Conservation (phyloP, 768 basidiomycete genomes). For the Rhizopogon vulgaris region DNA sequence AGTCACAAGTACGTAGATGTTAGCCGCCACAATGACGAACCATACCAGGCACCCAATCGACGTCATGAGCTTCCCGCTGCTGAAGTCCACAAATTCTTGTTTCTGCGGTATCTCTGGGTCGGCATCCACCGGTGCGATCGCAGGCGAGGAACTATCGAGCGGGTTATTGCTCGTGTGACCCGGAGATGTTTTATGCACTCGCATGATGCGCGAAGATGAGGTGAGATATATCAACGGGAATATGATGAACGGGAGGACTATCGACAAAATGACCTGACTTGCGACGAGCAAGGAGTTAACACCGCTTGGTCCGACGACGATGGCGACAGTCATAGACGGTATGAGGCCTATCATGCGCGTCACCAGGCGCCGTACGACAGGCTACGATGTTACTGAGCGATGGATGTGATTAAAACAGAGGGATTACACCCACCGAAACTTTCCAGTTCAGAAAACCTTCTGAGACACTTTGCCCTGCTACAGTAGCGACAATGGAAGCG, state of each 20-base stretch:
- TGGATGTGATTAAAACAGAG: constrained; percentile 17
- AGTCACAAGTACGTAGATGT: constrained; percentile 67
- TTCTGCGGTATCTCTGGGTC: constrained; percentile 12
- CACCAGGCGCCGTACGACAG: constrained; percentile 69
- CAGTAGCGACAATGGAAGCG: constrained; percentile 83
- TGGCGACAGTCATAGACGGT: constrained; percentile 76
- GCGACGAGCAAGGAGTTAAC: constrained; percentile 77
- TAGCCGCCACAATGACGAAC: constrained; percentile 62
- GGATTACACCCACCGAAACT: constrained; percentile 48
- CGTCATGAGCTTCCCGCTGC: constrained; percentile 48
- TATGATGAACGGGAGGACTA: constrained; percentile 83
- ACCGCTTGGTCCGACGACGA: constrained; percentile 61
- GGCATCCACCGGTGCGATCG: neutral
- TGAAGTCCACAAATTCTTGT: constrained; percentile 51
- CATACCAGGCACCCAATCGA: constrained; percentile 53
- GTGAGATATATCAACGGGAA: constrained; percentile 77
- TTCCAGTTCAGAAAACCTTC: constrained; percentile 90
- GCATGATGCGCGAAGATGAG: constrained; percentile 62
- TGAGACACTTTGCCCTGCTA: constrained; percentile 85
- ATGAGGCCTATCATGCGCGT: constrained; percentile 80
- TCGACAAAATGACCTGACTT: constrained; percentile 78
- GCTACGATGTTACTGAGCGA: constrained; percentile 36
- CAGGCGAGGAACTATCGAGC: neutral
- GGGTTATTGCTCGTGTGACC: neutral
- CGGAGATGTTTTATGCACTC: constrained; percentile 33